Base-by-base conservation (phyloP, 1,284 basidiomycete genomes). In the Irpex rosettiformis region DNA sequence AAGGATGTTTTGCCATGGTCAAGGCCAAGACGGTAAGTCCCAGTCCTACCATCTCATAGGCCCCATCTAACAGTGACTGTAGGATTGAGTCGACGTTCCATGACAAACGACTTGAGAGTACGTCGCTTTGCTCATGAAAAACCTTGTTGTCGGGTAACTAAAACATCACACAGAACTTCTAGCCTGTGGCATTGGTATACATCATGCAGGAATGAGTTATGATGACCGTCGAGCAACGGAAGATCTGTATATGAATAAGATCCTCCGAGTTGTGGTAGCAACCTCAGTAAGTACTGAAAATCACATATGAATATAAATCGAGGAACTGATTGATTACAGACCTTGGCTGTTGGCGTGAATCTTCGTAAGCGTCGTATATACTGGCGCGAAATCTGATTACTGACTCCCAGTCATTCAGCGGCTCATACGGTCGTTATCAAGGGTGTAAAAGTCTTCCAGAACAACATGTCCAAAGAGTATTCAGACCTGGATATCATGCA, bases 291-390 rank as follows among this genome's bases (percentile, higher is more conserved):
- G 84, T 57, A 16, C 25, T 64, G 22, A 22, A n/a, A 47, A 22
- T 30, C 10, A 40, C 10, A n/a, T 11, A 7, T 8, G 33, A 30
- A 8, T 21, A 27, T n/a, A 43, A 18, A 30, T 10, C 30, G 3
- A 40, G n/a, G 7, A 27, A 28, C 69, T 33, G 67, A 55, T 13
- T 2, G 21, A 45, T 11, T 40, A 24, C 58, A 93, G 85, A 96
- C 93, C 8, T 76, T 96, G 40, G 93, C 94, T 2, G 91, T 94
- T 42, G 93, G 94, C 0, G 89, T 96, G 30, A 96, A 96, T 67
- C 75, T 96, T 60, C 91, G 91, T 92, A 67, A 64, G 87, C 73
- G 16, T 16, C 28, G 4, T 54, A 3, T 13, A 27, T 5, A 30
- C 28, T 22, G 21, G 37, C n/a, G 18, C 4, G 45, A 47, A 16